Evolutionary conservation across 225 moss, liverwort and hornwort genomes (phyloP).

Genomic region (Thuidium tamariscinum): DNA sequence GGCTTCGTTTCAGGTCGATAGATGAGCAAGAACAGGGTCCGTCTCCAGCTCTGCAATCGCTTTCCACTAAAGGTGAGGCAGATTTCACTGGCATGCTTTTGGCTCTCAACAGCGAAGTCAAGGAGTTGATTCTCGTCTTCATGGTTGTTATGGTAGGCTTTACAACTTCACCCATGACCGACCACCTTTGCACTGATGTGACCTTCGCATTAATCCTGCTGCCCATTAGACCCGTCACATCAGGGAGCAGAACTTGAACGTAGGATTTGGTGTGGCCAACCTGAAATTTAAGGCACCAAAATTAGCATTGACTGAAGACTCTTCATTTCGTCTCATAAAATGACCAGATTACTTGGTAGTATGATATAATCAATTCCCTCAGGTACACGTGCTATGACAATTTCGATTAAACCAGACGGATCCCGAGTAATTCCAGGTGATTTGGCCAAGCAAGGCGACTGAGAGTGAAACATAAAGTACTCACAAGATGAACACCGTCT

Average conservation of each 20-base stretch:
- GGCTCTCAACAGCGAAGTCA: conserved; percentile 16
- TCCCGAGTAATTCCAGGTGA: background rate
- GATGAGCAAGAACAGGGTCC: conserved; percentile 25
- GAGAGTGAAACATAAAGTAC: background rate
- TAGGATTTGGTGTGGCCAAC: conserved; percentile 86
- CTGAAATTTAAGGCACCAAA: conserved; percentile 12
- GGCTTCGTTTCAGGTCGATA: background rate
- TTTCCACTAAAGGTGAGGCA: background rate
- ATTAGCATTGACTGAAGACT: background rate
- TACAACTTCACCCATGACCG: conserved; percentile 67
- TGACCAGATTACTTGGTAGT: background rate
- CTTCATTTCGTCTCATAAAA: background rate
- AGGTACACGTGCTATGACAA: background rate
- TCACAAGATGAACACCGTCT: conserved; percentile 70
- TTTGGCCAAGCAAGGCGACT: background rate
- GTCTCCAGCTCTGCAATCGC: conserved; percentile 2
- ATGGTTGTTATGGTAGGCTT: background rate
- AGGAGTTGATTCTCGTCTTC: conserved; percentile 7
- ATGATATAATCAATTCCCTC: background rate
- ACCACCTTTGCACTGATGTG: conserved; percentile 69
- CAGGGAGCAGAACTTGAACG: conserved; percentile 67
- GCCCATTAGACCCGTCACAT: conserved; percentile 44
- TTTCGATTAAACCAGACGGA: background rate
- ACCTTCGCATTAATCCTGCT: conserved; percentile 46
- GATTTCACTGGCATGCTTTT: conserved; percentile 16